phyloP scores from a whole-genome alignment of 495 filamentous ascomycete species.

The Oleoguttula mirabilis region DNA sequence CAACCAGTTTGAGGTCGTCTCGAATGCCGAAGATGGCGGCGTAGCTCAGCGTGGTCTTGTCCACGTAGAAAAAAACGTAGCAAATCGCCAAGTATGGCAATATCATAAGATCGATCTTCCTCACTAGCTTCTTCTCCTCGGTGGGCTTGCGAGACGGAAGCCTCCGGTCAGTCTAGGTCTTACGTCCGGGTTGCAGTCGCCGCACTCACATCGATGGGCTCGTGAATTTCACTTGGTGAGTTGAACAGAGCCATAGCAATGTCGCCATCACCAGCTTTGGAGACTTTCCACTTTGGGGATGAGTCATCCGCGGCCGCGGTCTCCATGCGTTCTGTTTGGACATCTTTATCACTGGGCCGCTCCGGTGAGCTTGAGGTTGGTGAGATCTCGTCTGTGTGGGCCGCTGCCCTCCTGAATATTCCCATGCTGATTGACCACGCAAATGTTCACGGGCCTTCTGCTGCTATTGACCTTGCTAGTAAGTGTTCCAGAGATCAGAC shows the following conservation, averaged over 20 bases:
- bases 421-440: conserved; percentile 8
- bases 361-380: not conserved
- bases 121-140: conserved; percentile 62
- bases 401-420: conserved; percentile 3
- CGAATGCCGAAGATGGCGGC: conserved; percentile 45
- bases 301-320: conserved; percentile 3
- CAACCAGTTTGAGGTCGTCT: conserved; percentile 37
- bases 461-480: no score
- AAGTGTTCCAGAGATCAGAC: no score
- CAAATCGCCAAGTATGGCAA: conserved; percentile 39
- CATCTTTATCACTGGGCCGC: not conserved
- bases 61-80: conserved; percentile 47
- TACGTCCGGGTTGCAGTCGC: no score
- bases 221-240: conserved; percentile 22
- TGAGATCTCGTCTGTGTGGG: conserved; percentile 4
- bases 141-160: no score
- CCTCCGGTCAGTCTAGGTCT: no score
- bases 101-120: conserved; percentile 42
- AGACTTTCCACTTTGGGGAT: conserved; percentile 13
- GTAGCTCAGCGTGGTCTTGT: conserved; percentile 33
- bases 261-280: conserved; percentile 21
- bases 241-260: conserved; percentile 18
- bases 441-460: no score
- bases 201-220: conserved; percentile 39
- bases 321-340: conserved; percentile 6